Evolutionary conservation across 208 protist genomes (phyloP), one percentile per base, ranked within the genome.

Genomic region (Crithidia acanthocephali): DNA sequence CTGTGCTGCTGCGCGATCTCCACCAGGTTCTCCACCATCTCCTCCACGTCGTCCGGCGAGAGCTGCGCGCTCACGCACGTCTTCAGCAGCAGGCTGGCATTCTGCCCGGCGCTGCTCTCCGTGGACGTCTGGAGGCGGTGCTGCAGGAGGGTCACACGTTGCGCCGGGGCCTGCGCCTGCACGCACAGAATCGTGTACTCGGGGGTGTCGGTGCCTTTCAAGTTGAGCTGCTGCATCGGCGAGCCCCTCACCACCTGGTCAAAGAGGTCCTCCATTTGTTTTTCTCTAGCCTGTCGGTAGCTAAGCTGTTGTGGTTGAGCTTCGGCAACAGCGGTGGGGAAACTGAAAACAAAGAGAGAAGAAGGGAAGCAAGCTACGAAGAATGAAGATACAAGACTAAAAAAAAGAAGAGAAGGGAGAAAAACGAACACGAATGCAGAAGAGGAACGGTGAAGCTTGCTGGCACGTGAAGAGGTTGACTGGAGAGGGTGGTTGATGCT

Each of bases 141-240:
- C 50, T 83, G 74, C 51, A 97, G 68, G 37, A 91, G 22, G 11
- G 75, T 59, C 30, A 95, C 84, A 25, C 89, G 83, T 45, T 87
- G 81, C 63, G 82, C 79, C 25, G 73, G 65, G 11, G 81, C 68
- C 32, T 85, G 88, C 28, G 79, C 83, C 65, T 94, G 87, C 30
- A 83, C 86, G 53, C 87, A 92, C 37, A 97, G 67, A 74, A 95
- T 91, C 16, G 86, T 94, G 77, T 93, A 96, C 74, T 93, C 79
- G 35, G 92, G 79, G 15, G 80, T 78, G 48, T 53, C 75, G 23
- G 80, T 59, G 8, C 68, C 59, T 50, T 85, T 68, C 16, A 70
- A 9, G 16, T 69, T 55, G n/a, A 92, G 63, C 25, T 79, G 67
- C 69, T 93, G 83, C 75, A 88, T 76, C 25, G 91, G 91, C 28